Percentiles rank a stretch among this genome's conserved stretches.
Conservation (phyloP, 2,329 filamentous ascomycete species). For the Ciborinia camelliae region DNA sequence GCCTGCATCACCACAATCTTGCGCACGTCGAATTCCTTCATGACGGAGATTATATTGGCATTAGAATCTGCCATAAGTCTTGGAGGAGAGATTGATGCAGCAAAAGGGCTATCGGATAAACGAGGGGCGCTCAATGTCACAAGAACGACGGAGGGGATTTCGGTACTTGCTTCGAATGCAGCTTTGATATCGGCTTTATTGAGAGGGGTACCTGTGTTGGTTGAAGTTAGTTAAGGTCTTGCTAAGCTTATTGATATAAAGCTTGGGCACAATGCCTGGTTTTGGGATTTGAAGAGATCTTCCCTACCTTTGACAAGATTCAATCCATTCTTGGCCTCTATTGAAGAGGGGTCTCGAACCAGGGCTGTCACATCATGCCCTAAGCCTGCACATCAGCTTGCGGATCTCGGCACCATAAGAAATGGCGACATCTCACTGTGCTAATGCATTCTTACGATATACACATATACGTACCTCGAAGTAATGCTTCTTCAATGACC, state of each 20-base stretch:
- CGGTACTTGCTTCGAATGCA: conserved; percentile 46
- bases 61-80: conserved; percentile 45
- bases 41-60: conserved; percentile 40
- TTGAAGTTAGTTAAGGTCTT: background rate
- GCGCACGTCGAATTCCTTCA: conserved; percentile 33
- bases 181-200: conserved; percentile 40
- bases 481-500: conserved; percentile 40
- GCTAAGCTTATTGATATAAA: background rate
- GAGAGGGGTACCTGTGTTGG: conserved; percentile 33
- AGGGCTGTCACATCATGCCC: conserved; percentile 46
- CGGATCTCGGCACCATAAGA: background rate
- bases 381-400: conserved; percentile 3
- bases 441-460: conserved; percentile 10
- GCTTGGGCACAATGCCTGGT: background rate
- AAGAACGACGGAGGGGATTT: conserved; percentile 48
- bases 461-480: conserved; percentile 15
- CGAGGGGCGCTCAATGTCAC: conserved; percentile 38
- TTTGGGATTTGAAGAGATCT: background rate
- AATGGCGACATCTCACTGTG: background rate
- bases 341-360: conserved; percentile 41
- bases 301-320: conserved; percentile 40
- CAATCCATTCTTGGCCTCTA: conserved; percentile 38
- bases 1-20: conserved; percentile 49
- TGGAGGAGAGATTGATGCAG: conserved; percentile 7
- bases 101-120: conserved; percentile 32